phyloP scores from a whole-genome alignment of 495 filamentous ascomycete species.

The Penicillium maclennaniae region DNA sequence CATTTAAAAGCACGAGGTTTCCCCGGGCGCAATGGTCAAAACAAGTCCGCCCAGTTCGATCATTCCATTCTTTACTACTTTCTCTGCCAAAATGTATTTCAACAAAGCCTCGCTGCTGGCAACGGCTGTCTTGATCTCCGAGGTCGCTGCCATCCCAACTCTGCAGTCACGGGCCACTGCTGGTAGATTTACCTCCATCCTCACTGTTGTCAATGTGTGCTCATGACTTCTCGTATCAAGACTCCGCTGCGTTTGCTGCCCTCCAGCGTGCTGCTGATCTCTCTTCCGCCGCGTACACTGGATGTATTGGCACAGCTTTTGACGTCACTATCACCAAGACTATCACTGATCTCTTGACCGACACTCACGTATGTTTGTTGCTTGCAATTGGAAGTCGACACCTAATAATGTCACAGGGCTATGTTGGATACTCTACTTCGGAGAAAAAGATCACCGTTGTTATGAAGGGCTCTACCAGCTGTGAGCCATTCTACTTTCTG shows the following conservation, averaged over 20 bases:
- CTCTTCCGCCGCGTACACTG: constrained; percentile 32
- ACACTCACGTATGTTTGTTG: constrained; percentile 22
- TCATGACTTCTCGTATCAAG: constrained; percentile 12
- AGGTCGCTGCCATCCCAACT: constrained; percentile 11
- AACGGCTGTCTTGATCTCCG: constrained; percentile 8
- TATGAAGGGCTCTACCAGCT: constrained; percentile 31
- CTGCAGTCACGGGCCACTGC: constrained; percentile 15
- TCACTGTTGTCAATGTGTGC: background rate
- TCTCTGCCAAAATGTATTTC: constrained; percentile 11
- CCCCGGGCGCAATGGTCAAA: too few species aligned
- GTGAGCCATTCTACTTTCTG: constrained; percentile 5
- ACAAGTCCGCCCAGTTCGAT: background rate
- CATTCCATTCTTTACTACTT: background rate
- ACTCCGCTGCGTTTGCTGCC: constrained; percentile 17
- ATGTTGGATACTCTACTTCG: constrained; percentile 26
- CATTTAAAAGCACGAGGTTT: too few species aligned
- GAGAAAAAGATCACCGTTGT: constrained; percentile 30
- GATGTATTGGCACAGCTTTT: constrained; percentile 26
- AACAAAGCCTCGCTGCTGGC: constrained; percentile 4
- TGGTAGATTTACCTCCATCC: constrained; percentile 6
- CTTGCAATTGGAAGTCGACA: background rate
- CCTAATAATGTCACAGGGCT: constrained; percentile 17
- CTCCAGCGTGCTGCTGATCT: constrained; percentile 31
- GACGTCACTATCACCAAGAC: constrained; percentile 34
- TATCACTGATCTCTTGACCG: constrained; percentile 21